Percentiles rank a stretch among this genome's conserved stretches.
Evolutionary conservation across 768 basidiomycete genomes (phyloP).

Genomic region (Lyophyllum semitale): DNA sequence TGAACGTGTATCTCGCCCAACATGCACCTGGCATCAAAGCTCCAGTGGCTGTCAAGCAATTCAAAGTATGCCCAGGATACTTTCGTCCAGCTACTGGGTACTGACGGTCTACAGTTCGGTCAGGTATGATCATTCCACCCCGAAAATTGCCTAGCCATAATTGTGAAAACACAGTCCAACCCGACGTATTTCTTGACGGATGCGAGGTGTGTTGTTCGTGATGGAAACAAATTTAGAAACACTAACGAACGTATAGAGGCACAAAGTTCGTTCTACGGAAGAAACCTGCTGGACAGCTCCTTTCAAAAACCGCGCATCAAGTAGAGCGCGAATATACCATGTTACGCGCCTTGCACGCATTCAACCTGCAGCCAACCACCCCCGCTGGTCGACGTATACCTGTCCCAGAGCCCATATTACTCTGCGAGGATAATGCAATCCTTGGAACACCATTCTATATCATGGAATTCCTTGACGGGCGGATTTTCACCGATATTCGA

Average conservation of each 20-base stretch:
- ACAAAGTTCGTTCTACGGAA: constrained; percentile 85
- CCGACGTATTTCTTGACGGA: constrained; percentile 95
- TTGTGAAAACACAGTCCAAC: constrained; percentile 64
- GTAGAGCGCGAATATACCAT: constrained; percentile 92
- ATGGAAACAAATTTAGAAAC: neutral
- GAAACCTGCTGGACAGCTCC: constrained; percentile 85
- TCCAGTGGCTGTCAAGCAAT: constrained; percentile 86
- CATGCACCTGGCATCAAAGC: constrained; percentile 55
- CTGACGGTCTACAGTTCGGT: constrained; percentile 60
- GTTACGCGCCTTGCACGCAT: constrained; percentile 70
- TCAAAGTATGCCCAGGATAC: constrained; percentile 62
- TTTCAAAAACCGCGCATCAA: constrained; percentile 92
- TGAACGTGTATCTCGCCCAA: constrained; percentile 66
- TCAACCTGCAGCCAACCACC: constrained; percentile 64
- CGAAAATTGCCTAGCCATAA: neutral
- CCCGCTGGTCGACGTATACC: constrained; percentile 62
- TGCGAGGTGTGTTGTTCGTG: constrained; percentile 48
- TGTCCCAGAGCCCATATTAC: constrained; percentile 78
- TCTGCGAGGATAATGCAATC: constrained; percentile 78
- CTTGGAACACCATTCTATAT: constrained; percentile 93
- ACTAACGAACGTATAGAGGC: constrained; percentile 34
- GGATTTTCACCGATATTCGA: constrained; percentile 86
- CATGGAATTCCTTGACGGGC: constrained; percentile 94
- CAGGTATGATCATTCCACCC: constrained; percentile 55
- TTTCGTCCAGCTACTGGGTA: neutral